Base-by-base conservation (phyloP, 495 filamentous ascomycete genomes). In the Aspergillus sclerotioniger region DNA sequence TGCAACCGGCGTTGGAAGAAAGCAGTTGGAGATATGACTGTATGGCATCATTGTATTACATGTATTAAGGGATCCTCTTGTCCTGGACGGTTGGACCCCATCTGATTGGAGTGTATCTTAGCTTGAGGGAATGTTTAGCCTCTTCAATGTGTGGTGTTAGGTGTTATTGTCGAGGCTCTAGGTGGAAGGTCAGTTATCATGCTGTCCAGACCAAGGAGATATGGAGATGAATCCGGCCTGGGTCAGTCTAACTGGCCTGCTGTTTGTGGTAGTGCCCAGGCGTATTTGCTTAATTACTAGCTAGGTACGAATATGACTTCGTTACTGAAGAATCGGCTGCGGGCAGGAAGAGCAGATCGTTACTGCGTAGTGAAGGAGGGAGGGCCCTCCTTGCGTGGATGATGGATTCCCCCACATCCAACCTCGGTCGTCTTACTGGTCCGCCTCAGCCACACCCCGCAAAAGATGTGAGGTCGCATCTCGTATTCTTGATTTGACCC, bases 41-140 rank as follows among this genome's bases (percentile, higher is more conserved):
- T 41, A 41, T 41, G 37, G 37, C 37, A 41, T 41, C 13, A 41
- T 41, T 41, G 37, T 41, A 41, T 41, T 41, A 41, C 37, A 41
- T 41, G 37, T 41, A 41, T n/a, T 41, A 41, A n/a, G 37, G 37
- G 33, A 13, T 8, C n/a, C 37, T 41, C 37, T 41, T 13, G 37
- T 41, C 37, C 37, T 41, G 37, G 12, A 41, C 12, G 37, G 10
- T 41, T 41, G 13, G 37, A 41, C 12, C 10, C 37, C 37, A 41
- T 41, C 37, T 41, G 37, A 41, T 41, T 41, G 37, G 37, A 41
- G 37, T 2, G 37, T 41, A 41, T 41, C 37, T 41, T 41, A 41
- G 37, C n/a, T n/a, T 41, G 37, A 41, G 37, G 13, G 10, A 15
- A 3, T 41, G 37, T n/a, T 25, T 25, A 25, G 25, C 25, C 25